These are phyloP conservation scores for Nadsonia commutata DNA, from an alignment of 1,139 yeast genomes.

Conservation along the genomic window DNA sequence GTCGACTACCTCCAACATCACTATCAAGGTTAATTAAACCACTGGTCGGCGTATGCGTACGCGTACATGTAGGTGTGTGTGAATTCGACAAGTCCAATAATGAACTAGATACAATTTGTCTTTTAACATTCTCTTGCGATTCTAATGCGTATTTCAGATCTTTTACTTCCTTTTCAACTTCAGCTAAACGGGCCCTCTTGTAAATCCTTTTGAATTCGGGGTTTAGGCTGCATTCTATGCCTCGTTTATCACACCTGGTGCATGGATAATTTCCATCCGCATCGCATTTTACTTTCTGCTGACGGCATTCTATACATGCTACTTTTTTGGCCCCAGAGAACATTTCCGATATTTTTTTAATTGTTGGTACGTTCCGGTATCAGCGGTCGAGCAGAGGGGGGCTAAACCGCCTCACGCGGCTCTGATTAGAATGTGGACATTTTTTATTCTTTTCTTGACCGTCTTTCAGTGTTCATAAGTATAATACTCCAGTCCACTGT, in stretches of 20 bases:
- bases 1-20: background rate
- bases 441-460: too few species aligned
- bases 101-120: slow-evolving; percentile 11
- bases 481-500: too few species aligned
- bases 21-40: background rate
- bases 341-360: slow-evolving; percentile 8
- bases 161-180: slow-evolving; percentile 65
- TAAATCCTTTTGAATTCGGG: slow-evolving; percentile 78
- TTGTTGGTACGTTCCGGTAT: too few species aligned
- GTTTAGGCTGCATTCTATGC: slow-evolving; percentile 54
- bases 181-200: slow-evolving; percentile 62
- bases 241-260: slow-evolving; percentile 59
- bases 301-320: slow-evolving; percentile 94
- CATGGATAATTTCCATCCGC: slow-evolving; percentile 72
- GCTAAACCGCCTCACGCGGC: too few species aligned
- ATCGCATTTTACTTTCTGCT: slow-evolving; percentile 77
- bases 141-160: slow-evolving; percentile 49
- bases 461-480: too few species aligned
- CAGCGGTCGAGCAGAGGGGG: too few species aligned
- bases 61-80: background rate
- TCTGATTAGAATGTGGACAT: too few species aligned
- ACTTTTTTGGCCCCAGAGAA: slow-evolving; percentile 33
- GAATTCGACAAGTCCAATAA: slow-evolving; percentile 6
- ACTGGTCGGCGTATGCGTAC: background rate
- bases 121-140: slow-evolving; percentile 13